Evolutionary conservation across 345 rosid genomes (phyloP), one percentile per base, ranked within the genome.

Genomic region (Salix dunnii): DNA sequence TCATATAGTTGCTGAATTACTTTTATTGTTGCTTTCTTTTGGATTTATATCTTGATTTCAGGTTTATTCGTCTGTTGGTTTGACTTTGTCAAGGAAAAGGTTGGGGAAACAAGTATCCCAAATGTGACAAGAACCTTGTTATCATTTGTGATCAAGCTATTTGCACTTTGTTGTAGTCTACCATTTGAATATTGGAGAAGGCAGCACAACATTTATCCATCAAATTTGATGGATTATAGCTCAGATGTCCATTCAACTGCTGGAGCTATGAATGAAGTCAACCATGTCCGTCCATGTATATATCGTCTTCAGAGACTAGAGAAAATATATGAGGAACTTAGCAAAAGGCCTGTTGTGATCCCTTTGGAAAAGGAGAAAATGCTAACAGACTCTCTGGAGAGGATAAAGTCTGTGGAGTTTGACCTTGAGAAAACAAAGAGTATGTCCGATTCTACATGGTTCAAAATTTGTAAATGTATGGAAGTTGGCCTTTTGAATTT

Each of bases 361-460:
- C 99, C 99, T 3, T 30, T 79, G 36, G 99, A 91, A 81, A 93
- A 95, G 82, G 99, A 95, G 76, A 87, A 84, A 80, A 88, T 93
- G 86, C 86, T 95, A 12, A 78, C 85, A 85, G 89, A 93, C 74
- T 93, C 96, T 74, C 81, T 93, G 43, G 97, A 93, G 72, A 89
- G 99, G 82, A 95, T 95, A 70, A 95, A 87, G 77, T 90, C 89
- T 28, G 89, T 91, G 70, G 98, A 95, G 88, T 87, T 78, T 73
- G 99, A 95, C 85, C 94, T 95, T 20, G 92, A 90, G 62, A 93
- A 91, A 86, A 95, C 99, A 72, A 95, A 91, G 83, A 82, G 87
- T 95, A 87, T 70, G 89, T 38, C 25, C 67, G 48, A 42, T 70
- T 72, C 61, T 43, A 28, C 53, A 61, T 71, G 42, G 31, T 74